A percentile compares a stretch with the other conserved stretches of the same genome.
phyloP scores from a whole-genome alignment of 1,139 yeast genomes.

The Yamadazyma dendronema region DNA sequence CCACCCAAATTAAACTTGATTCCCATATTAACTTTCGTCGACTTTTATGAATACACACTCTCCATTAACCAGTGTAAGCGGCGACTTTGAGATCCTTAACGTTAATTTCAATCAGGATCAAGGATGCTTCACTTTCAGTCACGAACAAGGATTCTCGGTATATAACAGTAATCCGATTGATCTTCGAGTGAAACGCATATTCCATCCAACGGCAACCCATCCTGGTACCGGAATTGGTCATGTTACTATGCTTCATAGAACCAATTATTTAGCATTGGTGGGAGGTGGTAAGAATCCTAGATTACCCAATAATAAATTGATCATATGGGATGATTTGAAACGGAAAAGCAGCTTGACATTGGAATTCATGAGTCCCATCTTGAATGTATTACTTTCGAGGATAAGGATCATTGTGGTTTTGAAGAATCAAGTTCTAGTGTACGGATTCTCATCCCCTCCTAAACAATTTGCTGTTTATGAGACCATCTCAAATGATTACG shows the following conservation, averaged over 20 bases:
- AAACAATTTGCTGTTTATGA: conserved; percentile 66
- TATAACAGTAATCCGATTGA: conserved; percentile 87
- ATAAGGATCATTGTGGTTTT: conserved; percentile 73
- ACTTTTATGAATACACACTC: conserved; percentile 45
- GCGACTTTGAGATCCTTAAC: conserved; percentile 47
- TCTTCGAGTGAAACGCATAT: conserved; percentile 66
- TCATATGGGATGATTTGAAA: conserved; percentile 91
- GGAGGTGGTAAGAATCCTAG: conserved; percentile 85
- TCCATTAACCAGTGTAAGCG: conserved; percentile 14
- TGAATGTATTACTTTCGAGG: conserved; percentile 72
- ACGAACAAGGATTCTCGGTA: conserved; percentile 81
- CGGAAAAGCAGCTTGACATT: conserved; percentile 70
- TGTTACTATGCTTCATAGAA: conserved; percentile 80
- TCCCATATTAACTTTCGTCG: no score
- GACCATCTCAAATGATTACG: conserved; percentile 65
- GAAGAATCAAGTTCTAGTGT: conserved; percentile 64
- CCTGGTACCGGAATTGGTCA: conserved; percentile 65
- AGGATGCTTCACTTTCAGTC: conserved; percentile 84
- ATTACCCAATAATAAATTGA: conserved; percentile 71
- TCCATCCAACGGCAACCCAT: conserved; percentile 20
- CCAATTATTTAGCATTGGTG: conserved; percentile 83
- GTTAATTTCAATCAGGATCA: conserved; percentile 85
- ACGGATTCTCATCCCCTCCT: conserved; percentile 81
- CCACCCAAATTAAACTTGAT: no score
- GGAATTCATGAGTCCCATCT: conserved; percentile 72